These are phyloP conservation scores for Recurvomyces mirabilis DNA, from an alignment of 495 filamentous ascomycete species.

Conservation along the genomic window DNA sequence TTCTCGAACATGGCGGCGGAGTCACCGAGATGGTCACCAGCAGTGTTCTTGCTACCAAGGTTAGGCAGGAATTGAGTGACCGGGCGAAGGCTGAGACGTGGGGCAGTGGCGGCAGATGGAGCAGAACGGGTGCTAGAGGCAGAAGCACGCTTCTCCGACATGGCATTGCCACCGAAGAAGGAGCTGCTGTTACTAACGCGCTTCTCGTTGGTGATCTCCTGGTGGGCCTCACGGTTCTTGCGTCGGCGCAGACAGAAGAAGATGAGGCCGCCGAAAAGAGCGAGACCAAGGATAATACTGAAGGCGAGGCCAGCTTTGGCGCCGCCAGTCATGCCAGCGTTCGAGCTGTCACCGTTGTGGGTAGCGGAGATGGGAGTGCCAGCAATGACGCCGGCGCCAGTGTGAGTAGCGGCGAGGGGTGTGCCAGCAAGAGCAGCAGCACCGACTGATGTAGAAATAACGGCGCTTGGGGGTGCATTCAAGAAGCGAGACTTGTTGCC, in stretches of 20 bases:
- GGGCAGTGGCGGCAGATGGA: constrained; percentile 45
- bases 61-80: constrained; percentile 76
- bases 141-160: constrained; percentile 18
- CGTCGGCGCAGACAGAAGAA: constrained; percentile 57
- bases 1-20: constrained; percentile 20
- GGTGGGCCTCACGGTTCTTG: constrained; percentile 43
- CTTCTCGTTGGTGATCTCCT: constrained; percentile 43
- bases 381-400: background rate
- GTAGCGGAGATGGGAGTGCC: constrained; percentile 7
- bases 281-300: constrained; percentile 57
- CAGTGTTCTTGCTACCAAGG: constrained; percentile 27
- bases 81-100: constrained; percentile 74
- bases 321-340: constrained; percentile 46
- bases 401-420: background rate
- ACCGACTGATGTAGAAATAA: background rate
- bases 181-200: constrained; percentile 34
- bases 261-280: constrained; percentile 47
- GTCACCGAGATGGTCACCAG: no score
- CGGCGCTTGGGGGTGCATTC: constrained; percentile 1
- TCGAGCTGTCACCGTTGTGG: background rate
- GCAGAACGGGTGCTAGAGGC: constrained; percentile 31
- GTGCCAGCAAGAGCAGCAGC: constrained; percentile 2
- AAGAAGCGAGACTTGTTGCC: constrained; percentile 11
- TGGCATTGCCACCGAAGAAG: constrained; percentile 21
- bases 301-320: constrained; percentile 78